phyloP scores from a whole-genome alignment of 345 rosid genomes.

The Camelina sativa region DNA sequence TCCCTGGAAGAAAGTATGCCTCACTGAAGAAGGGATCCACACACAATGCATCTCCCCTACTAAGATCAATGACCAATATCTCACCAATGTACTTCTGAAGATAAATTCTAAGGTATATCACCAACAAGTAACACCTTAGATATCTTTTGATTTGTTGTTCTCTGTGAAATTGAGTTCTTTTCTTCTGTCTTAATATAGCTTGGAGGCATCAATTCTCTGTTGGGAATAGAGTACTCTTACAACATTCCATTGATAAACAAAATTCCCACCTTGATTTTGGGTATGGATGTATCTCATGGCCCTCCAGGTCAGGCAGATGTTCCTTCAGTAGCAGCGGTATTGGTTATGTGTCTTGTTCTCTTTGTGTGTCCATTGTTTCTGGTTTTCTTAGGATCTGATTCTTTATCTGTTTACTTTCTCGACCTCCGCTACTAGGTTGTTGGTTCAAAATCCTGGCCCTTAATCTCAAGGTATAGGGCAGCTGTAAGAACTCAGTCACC shows the following conservation, averaged over 20 bases:
- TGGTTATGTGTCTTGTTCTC: slow-evolving; percentile 3
- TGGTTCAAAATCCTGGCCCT: slow-evolving; percentile 83
- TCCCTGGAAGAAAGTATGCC: slow-evolving; percentile 88
- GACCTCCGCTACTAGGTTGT: slow-evolving; percentile 65
- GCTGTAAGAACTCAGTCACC: slow-evolving; percentile 86
- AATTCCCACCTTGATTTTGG: slow-evolving; percentile 87
- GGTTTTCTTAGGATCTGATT: slow-evolving; percentile 21
- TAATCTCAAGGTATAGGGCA: slow-evolving; percentile 86
- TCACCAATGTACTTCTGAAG: slow-evolving; percentile 87
- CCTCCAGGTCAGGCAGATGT: slow-evolving; percentile 76
- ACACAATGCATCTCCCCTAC: slow-evolving; percentile 84
- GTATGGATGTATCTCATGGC: slow-evolving; percentile 98
- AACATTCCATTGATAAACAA: slow-evolving; percentile 61
- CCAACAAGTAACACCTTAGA: slow-evolving; percentile 17
- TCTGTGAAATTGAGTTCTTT: slow-evolving; percentile 20
- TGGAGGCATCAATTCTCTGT: slow-evolving; percentile 90
- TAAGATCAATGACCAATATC: slow-evolving; percentile 78
- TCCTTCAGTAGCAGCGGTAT: slow-evolving; percentile 90
- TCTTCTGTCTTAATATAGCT: slow-evolving; percentile 56
- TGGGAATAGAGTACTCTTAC: slow-evolving; percentile 62
- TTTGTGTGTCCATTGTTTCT: slow-evolving; percentile 4
- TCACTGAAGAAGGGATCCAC: slow-evolving; percentile 67
- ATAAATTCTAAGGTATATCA: slow-evolving; percentile 78
- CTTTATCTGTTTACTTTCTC: slow-evolving; percentile 8
- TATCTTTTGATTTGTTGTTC: background rate